A percentile compares a stretch with the other conserved stretches of the same genome.
Evolutionary conservation across 1,139 yeast species (phyloP).

Genomic region (Suhomyces panamericanus): DNA sequence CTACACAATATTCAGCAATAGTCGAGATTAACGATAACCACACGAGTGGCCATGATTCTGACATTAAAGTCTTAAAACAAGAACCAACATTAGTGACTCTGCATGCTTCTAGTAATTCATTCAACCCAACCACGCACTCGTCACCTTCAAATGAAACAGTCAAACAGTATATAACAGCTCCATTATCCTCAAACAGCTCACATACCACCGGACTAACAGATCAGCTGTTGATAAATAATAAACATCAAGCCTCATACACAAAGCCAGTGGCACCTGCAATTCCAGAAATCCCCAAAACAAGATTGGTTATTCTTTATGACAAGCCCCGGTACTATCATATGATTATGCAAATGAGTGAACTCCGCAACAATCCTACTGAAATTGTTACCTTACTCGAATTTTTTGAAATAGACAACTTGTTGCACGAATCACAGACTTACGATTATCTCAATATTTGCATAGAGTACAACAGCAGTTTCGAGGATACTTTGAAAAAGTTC

Average conservation of each 20-base stretch:
- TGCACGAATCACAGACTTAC: conserved; percentile 19
- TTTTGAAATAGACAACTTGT: conserved; percentile 17
- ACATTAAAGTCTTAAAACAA: too few relatives aligned
- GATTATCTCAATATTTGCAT: conserved; percentile 36
- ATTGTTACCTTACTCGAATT: conserved; percentile 25
- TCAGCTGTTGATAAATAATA: neutral
- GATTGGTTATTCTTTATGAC: conserved; percentile 36
- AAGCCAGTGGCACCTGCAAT: neutral
- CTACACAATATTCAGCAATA: neutral
- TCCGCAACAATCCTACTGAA: conserved; percentile 23
- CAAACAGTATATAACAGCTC: neutral
- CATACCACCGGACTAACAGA: neutral
- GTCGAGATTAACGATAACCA: neutral
- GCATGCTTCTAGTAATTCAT: too few relatives aligned
- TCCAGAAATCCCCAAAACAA: conserved; percentile 13
- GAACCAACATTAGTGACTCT: too few relatives aligned
- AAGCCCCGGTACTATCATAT: conserved; percentile 33
- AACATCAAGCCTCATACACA: neutral
- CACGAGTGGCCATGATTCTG: too few relatives aligned
- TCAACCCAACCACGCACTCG: neutral
- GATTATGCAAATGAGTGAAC: conserved; percentile 29
- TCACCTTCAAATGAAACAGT: neutral
- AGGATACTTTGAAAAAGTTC: conserved; percentile 23
- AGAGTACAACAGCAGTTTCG: conserved; percentile 36
- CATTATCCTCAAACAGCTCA: neutral